Evolutionary conservation across 768 basidiomycete genomes (phyloP), one percentile per base, ranked within the genome.

Genomic region (Lentinula edodes): DNA sequence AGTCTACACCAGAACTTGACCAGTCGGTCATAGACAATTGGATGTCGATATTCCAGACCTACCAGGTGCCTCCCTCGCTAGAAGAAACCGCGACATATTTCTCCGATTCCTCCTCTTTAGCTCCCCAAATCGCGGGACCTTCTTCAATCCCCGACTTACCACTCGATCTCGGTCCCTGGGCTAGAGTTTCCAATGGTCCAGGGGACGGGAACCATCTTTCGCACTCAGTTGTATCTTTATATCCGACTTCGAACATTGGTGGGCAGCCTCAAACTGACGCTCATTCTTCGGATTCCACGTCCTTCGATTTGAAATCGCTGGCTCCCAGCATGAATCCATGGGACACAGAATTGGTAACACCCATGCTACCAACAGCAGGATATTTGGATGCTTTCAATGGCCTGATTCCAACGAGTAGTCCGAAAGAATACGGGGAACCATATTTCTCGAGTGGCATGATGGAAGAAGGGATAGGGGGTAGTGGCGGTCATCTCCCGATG

Each of bases 21-120:
- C 73, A 75, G 54, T 64, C 72, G 20, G 67, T 76, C 10, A 76
- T 81, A 62, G 79, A 84, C 63, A 79, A 74, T 41, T 84, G 81
- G 82, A 73, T 84, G 70, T 76, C 74, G 55, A 76, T 81, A 52
- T 71, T 84, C n/a, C 75, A 82, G 46, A 70, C 75, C 2, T 79
- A 82, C 55, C 75, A 80, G 6, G 67, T 75, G 32, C 13, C 58
- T 28, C 7, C 6, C n/a, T 6, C 32, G 16, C 16, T 9, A n/a
- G 53, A 54, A 54, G n/a, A 20, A 6, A n/a, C 38, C 2, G 35
- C 53, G 53, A 36, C 43, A n/a, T 15, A 23, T 9, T 28, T 20
- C 35, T 16, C 48, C 34, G 45, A 58, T 18, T 42, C 10, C 20
- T 23, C 50, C 63, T 61, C n/a, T 34, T 64, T 50, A 28, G 57